These are phyloP conservation scores for Pestalotiopsis sp. DNA, from an alignment of 2,329 filamentous ascomycete species.

Conservation along the genomic window DNA sequence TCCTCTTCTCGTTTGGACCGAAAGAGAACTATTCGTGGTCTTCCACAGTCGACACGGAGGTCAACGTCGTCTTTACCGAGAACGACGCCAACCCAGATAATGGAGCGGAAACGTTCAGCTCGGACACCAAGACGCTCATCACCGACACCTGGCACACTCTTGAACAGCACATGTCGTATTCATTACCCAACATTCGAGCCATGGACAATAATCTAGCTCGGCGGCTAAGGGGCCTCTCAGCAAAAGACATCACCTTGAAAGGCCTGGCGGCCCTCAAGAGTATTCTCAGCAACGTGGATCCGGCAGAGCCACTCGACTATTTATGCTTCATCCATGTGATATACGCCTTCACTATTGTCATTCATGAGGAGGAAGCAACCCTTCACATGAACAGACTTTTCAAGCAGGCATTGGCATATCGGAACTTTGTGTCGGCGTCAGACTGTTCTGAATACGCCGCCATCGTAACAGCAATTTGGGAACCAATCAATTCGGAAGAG, in stretches of 20 bases:
- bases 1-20: slow-evolving; percentile 38
- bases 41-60: slow-evolving; percentile 33
- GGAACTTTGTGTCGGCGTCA: slow-evolving; percentile 37
- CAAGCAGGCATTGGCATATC: slow-evolving; percentile 48
- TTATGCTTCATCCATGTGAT: slow-evolving; percentile 56
- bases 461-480: slow-evolving; percentile 51
- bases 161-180: slow-evolving; percentile 47
- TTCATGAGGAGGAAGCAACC: slow-evolving; percentile 43
- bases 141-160: slow-evolving; percentile 47
- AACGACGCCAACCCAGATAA: slow-evolving; percentile 22
- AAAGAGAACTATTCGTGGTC: slow-evolving; percentile 34
- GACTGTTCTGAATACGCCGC: slow-evolving; percentile 43
- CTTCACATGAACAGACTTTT: slow-evolving; percentile 44
- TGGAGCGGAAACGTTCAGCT: slow-evolving; percentile 20
- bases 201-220: slow-evolving; percentile 45
- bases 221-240: slow-evolving; percentile 41
- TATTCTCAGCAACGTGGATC: slow-evolving; percentile 40
- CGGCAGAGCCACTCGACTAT: slow-evolving; percentile 43
- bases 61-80: slow-evolving; percentile 40
- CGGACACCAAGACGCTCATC: slow-evolving; percentile 42
- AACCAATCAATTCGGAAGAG: slow-evolving; percentile 36
- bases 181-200: slow-evolving; percentile 43
- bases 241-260: slow-evolving; percentile 38
- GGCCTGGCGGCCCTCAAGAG: slow-evolving; percentile 45
- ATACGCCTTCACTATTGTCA: slow-evolving; percentile 51